Base-by-base conservation (phyloP, 2,329 filamentous ascomycete species). In the Plectosphaerella sp. region DNA sequence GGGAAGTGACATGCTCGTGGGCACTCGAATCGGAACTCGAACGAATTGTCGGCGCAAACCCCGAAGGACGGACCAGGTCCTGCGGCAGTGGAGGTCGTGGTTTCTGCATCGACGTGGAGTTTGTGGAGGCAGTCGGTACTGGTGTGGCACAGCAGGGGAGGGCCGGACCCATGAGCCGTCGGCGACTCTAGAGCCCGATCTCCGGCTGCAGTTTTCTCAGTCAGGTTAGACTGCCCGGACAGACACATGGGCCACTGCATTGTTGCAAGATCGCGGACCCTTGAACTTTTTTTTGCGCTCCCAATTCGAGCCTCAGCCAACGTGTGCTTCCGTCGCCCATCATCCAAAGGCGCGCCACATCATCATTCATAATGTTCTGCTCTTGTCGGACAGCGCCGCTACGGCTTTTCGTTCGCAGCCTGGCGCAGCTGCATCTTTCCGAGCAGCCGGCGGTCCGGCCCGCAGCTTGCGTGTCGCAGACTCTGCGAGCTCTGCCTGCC, bases 401-500 rank as follows among this genome's bases (percentile, higher is more conserved):
- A 58, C 67, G 69, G 50, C 67, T 74, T n/a, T 81, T 82, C 53
- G 62, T 79, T 12, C 72, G 71, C 54, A 75, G 70, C 28, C 64
- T 81, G 25, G 64, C 65, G 3, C 70, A 75, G 56, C 61, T 73
- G 25, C 71, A 75, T 52, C 59, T 60, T 42, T 61, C 64, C 11
- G 51, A 57, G 36, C 36, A 45, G 39, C 45, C n/a, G 36, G 24
- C 35, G 54, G 10, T 41, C 20, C 47, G 35, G 18, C 15, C 41
- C 35, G 15, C 20, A 25, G 8, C 24, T 25, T 20, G 22, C 8
- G 35, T 37, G 16, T 6, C 47, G 12, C 47, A 37, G 33, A 20
- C 18, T 15, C 16, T 14, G 5, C 33, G 12, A 25, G 5, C 36
- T n/a, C n/a, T 28, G 39, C 22, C 16, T 10, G 24, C 48, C n/a